These are phyloP conservation scores for Fusarium hostae DNA, from an alignment of 2,329 filamentous ascomycete genomes.

Conservation along the genomic window DNA sequence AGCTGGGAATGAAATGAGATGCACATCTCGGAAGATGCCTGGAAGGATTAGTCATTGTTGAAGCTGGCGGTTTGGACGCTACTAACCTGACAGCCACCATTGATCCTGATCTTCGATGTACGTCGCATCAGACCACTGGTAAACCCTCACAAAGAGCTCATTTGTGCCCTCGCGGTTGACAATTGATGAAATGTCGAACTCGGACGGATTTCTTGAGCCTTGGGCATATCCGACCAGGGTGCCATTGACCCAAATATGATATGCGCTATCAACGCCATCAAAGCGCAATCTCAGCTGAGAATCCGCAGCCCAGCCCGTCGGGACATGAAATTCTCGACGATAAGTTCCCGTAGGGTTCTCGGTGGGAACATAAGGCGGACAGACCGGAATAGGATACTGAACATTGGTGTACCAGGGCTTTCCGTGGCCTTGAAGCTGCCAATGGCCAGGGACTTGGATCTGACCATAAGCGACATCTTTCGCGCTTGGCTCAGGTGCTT, in stretches of 20 bases:
- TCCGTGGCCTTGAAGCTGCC: slow-evolving; percentile 77
- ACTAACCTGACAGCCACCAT: slow-evolving; percentile 73
- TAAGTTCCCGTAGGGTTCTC: slow-evolving; percentile 75
- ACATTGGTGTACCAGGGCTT: slow-evolving; percentile 76
- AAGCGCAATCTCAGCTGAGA: slow-evolving; percentile 73
- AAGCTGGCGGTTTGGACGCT: slow-evolving; percentile 57
- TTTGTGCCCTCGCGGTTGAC: slow-evolving; percentile 56
- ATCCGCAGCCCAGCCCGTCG: slow-evolving; percentile 55
- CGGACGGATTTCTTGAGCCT: slow-evolving; percentile 73
- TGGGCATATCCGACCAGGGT: slow-evolving; percentile 73
- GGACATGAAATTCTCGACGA: slow-evolving; percentile 64
- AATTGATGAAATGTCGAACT: slow-evolving; percentile 73
- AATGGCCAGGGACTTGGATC: slow-evolving; percentile 71
- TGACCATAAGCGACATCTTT: slow-evolving; percentile 63
- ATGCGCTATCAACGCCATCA: slow-evolving; percentile 78
- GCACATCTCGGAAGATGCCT: slow-evolving; percentile 74
- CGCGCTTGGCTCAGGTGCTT: slow-evolving; percentile 53
- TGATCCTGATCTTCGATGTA: slow-evolving; percentile 79
- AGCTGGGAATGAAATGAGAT: slow-evolving; percentile 66
- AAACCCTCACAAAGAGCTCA: slow-evolving; percentile 71
- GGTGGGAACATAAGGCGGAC: slow-evolving; percentile 70
- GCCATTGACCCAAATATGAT: slow-evolving; percentile 76
- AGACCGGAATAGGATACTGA: slow-evolving; percentile 72
- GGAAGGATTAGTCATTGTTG: slow-evolving; percentile 53
- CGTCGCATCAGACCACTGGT: slow-evolving; percentile 75